A percentile compares a stretch with the other conserved stretches of the same genome.
These are phyloP conservation scores for Talaromyces sp. DNA, from an alignment of 2,329 filamentous ascomycete genomes.

Conservation along the genomic window DNA sequence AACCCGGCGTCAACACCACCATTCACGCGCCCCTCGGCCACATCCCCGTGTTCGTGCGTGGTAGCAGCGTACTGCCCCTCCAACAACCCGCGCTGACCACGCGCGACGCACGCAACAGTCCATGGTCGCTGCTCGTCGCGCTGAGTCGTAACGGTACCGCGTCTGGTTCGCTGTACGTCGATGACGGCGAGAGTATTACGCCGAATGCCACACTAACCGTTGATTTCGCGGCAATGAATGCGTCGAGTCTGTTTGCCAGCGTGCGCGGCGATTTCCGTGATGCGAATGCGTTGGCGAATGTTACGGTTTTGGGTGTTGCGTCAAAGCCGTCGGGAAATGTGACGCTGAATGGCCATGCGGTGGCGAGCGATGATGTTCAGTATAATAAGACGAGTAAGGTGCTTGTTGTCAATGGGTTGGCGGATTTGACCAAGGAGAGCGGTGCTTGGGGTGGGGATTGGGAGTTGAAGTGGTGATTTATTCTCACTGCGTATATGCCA, in stretches of 20 bases:
- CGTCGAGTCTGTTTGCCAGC: conserved; percentile 42
- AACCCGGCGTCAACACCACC: conserved; percentile 52
- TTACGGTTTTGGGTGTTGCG: conserved; percentile 52
- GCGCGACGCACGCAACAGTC: conserved; percentile 53
- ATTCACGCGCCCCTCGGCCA: conserved; percentile 59
- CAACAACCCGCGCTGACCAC: conserved; percentile 67
- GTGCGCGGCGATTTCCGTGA: conserved; percentile 51
- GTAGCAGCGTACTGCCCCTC: conserved; percentile 60
- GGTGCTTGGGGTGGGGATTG: conserved; percentile 57
- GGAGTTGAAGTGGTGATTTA: conserved; percentile 49
- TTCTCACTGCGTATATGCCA: background rate
- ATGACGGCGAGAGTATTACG: conserved; percentile 64
- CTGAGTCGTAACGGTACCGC: conserved; percentile 52
- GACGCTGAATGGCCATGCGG: conserved; percentile 43
- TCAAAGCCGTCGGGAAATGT: conserved; percentile 46
- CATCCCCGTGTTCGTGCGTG: conserved; percentile 66
- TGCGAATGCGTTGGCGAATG: conserved; percentile 52
- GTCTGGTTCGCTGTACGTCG: conserved; percentile 60
- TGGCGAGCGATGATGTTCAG: conserved; percentile 40
- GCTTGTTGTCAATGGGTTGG: conserved; percentile 48
- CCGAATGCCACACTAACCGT: conserved; percentile 54
- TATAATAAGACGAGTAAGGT: conserved; percentile 46
- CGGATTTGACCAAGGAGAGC: conserved; percentile 36
- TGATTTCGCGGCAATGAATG: conserved; percentile 37
- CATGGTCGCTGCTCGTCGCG: conserved; percentile 63